Evolutionary conservation across 2,329 filamentous ascomycete genomes (phyloP).

Genomic region (Aurifilum marmelostoma): DNA sequence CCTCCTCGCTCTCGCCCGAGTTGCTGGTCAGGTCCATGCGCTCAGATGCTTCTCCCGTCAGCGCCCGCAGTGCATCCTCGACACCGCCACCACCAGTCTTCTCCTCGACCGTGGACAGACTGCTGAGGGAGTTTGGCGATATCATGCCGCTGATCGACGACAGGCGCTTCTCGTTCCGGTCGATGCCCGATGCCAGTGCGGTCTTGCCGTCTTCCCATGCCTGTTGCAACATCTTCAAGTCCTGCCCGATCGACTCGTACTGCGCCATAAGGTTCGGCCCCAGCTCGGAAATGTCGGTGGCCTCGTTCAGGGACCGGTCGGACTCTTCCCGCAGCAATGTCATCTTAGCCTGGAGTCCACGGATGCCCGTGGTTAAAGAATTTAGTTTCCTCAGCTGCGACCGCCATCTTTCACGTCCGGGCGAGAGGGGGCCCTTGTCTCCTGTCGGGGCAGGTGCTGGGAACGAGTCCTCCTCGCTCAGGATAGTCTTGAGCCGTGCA

Average conservation of each 20-base stretch:
- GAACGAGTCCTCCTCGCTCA: constrained; percentile 77
- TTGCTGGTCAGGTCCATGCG: constrained; percentile 53
- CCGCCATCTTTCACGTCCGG: constrained; percentile 81
- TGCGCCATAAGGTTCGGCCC: constrained; percentile 80
- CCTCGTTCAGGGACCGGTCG: constrained; percentile 74
- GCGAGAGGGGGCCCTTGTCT: constrained; percentile 65
- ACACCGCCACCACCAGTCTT: constrained; percentile 36
- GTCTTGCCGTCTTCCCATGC: constrained; percentile 88
- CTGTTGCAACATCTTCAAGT: constrained; percentile 77
- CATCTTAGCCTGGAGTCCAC: constrained; percentile 91
- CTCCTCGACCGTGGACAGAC: constrained; percentile 66
- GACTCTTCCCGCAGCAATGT: constrained; percentile 90
- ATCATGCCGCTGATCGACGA: constrained; percentile 64
- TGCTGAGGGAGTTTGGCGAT: constrained; percentile 68
- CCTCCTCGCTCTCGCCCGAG: constrained; percentile 68
- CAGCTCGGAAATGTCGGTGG: constrained; percentile 73
- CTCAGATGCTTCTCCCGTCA: constrained; percentile 71
- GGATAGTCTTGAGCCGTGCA: constrained; percentile 66
- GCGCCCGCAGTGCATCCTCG: constrained; percentile 69
- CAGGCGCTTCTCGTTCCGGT: constrained; percentile 74
- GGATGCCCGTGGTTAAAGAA: constrained; percentile 85
- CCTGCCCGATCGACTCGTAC: constrained; percentile 91
- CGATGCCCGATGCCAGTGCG: constrained; percentile 79
- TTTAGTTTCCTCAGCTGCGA: constrained; percentile 87
- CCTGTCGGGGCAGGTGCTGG: constrained; percentile 55